Evolutionary conservation across 1,284 basidiomycete genomes (phyloP).

Genomic region (Prillingera fragicola): DNA sequence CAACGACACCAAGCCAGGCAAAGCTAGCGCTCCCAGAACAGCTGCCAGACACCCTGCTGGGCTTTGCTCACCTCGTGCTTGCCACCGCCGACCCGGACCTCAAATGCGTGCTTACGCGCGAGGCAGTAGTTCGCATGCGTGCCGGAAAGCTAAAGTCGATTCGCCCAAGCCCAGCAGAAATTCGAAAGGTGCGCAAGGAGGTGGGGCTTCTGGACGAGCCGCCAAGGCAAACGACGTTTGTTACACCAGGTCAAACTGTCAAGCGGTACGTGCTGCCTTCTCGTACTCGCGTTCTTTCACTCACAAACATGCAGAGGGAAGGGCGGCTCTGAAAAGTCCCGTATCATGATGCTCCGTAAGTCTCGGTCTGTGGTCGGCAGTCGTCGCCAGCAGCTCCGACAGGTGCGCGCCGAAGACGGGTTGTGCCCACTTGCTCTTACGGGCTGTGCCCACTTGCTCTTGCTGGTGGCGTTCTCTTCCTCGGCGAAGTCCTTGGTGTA

Average conservation of each 20-base stretch:
- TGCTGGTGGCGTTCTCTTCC: too few species aligned
- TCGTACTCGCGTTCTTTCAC: not conserved
- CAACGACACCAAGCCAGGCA: constrained; percentile 7
- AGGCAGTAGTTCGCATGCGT: constrained; percentile 34
- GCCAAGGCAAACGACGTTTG: constrained; percentile 60
- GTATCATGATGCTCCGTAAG: constrained; percentile 65
- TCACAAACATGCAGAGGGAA: constrained; percentile 48
- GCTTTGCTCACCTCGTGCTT: constrained; percentile 46
- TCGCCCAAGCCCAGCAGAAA: constrained; percentile 32
- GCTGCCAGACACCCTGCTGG: constrained; percentile 39
- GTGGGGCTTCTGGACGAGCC: constrained; percentile 58
- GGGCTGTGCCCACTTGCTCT: too few species aligned
- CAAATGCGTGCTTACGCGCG: constrained; percentile 45
- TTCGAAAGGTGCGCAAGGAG: constrained; percentile 23
- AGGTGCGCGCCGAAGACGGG: too few species aligned
- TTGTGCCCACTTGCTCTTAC: too few species aligned
- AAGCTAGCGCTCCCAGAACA: constrained; percentile 17
- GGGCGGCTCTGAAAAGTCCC: constrained; percentile 57
- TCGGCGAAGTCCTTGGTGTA: too few species aligned
- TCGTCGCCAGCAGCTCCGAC: too few species aligned
- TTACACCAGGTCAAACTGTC: constrained; percentile 54
- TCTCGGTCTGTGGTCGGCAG: not conserved
- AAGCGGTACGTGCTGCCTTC: constrained; percentile 19
- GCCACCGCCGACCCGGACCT: constrained; percentile 41
- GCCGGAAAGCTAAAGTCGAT: constrained; percentile 35